Conservation (phyloP, 768 basidiomycete genomes). For the Rhodosporidiobolus sp. region DNA sequence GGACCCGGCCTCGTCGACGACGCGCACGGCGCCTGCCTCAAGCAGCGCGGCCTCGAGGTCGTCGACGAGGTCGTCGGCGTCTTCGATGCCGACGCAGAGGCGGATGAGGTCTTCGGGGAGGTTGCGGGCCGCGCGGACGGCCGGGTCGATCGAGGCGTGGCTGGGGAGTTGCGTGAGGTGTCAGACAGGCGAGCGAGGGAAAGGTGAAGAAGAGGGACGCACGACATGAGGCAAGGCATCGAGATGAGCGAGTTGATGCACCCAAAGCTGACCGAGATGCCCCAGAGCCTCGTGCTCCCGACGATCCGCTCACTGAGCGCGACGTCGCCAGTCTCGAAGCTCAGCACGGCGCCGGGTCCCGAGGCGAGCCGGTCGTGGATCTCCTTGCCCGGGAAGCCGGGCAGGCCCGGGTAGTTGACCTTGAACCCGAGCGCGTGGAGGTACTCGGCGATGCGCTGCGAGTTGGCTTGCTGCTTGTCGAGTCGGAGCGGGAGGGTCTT, state of each 20-base stretch:
- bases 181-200: too few species aligned
- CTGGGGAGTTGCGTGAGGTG: conserved; percentile 51
- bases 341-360: conserved; percentile 89
- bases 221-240: conserved; percentile 99
- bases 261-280: conserved; percentile 96
- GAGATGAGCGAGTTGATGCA: conserved; percentile 97
- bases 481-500: conserved; percentile 96
- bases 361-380: conserved; percentile 86
- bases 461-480: conserved; percentile 83
- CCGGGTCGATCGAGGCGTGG: conserved; percentile 95
- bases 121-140: conserved; percentile 89
- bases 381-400: conserved; percentile 73
- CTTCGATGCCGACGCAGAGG: conserved; percentile 96
- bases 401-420: conserved; percentile 87
- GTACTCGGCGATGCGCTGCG: conserved; percentile 79
- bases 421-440: conserved; percentile 79
- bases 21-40: conserved; percentile 78
- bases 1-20: conserved; percentile 41
- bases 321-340: conserved; percentile 90
- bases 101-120: conserved; percentile 98
- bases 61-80: conserved; percentile 84
- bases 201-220: conserved; percentile 51
- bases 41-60: conserved; percentile 91
- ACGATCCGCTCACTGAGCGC: conserved; percentile 87
- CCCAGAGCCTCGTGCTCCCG: conserved; percentile 88